Conservation (phyloP, 345 rosid species). For the Brassica juncea region DNA sequence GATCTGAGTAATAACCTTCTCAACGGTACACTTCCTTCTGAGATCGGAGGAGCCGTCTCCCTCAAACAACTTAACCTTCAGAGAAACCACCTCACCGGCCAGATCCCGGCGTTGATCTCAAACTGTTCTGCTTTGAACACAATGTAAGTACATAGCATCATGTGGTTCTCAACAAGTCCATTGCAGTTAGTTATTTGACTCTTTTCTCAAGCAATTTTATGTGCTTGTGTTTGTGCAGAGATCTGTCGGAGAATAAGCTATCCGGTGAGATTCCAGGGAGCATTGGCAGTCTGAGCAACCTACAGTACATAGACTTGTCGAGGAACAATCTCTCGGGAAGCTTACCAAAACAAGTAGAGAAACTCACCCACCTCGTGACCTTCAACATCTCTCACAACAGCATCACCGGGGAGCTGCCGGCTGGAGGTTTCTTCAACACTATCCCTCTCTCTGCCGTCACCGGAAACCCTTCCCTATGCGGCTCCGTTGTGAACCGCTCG, state of each 20-base stretch:
- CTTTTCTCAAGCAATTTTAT: neutral
- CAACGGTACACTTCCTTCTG: slow-evolving; percentile 71
- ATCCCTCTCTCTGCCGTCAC: slow-evolving; percentile 71
- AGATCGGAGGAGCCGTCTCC: slow-evolving; percentile 64
- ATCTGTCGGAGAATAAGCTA: slow-evolving; percentile 66
- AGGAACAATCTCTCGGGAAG: slow-evolving; percentile 66
- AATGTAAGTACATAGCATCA: slow-evolving; percentile 43
- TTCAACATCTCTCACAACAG: slow-evolving; percentile 84
- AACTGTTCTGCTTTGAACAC: slow-evolving; percentile 61
- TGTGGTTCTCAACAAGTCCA: neutral
- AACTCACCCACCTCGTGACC: slow-evolving; percentile 62
- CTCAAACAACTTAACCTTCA: slow-evolving; percentile 62
- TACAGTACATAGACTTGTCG: slow-evolving; percentile 71
- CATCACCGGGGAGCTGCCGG: slow-evolving; percentile 84
- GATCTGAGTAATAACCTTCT: slow-evolving; percentile 73
- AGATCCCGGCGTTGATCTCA: slow-evolving; percentile 60
- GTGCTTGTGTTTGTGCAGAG: slow-evolving; percentile 42
- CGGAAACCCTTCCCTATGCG: slow-evolving; percentile 85
- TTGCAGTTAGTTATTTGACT: neutral
- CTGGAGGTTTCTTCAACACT: slow-evolving; percentile 89
- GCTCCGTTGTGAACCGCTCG: slow-evolving; percentile 76
- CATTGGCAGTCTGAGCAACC: slow-evolving; percentile 61
- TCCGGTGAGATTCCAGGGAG: slow-evolving; percentile 69
- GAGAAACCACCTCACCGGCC: slow-evolving; percentile 65
- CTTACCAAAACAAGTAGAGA: slow-evolving; percentile 74